phyloP scores from a whole-genome alignment of 257 asterid species.

The Capsicum pubescens region DNA sequence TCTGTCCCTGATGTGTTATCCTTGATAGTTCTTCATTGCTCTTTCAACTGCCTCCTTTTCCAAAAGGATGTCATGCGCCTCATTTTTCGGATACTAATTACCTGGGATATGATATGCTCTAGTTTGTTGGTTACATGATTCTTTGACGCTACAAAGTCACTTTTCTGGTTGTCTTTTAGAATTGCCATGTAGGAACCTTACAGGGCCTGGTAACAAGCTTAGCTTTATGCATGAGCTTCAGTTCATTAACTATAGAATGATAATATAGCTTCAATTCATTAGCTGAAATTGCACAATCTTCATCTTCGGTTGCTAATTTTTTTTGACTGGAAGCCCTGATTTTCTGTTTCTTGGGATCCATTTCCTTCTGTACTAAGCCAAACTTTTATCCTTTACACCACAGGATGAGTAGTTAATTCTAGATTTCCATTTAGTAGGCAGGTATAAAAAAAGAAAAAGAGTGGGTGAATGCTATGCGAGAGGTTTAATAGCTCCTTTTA shows the following conservation, averaged over 20 bases:
- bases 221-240: neutral
- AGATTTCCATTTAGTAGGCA: neutral
- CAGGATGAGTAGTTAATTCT: neutral
- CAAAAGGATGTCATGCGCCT: neutral
- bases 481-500: neutral
- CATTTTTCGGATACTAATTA: neutral
- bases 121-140: slow-evolving; percentile 5
- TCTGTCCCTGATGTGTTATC: neutral
- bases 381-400: neutral
- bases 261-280: neutral
- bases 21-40: neutral
- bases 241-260: neutral
- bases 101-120: slow-evolving; percentile 3
- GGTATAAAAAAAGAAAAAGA: neutral
- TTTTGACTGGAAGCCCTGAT: neutral
- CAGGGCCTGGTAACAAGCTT: neutral
- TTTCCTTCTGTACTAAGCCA: neutral
- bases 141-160: neutral
- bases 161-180: neutral
- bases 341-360: slow-evolving; percentile 5
- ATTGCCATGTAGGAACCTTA: neutral
- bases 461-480: neutral
- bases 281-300: neutral
- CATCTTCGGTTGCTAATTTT: neutral
- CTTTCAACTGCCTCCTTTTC: neutral